Evolutionary conservation across 169 alveolate species (phyloP).

Genomic region (Plasmodium relictum): DNA sequence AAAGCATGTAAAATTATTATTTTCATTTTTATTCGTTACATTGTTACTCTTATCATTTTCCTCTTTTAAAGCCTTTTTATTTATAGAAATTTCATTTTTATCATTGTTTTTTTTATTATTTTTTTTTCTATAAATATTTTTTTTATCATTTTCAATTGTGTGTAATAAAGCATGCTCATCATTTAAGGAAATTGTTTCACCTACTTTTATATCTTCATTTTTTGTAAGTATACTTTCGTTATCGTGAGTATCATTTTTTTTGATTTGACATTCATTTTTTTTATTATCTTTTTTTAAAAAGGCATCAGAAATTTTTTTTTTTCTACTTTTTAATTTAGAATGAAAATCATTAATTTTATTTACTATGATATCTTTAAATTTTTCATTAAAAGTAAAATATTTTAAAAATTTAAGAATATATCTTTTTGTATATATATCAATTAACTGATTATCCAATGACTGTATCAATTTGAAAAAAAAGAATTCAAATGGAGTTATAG

Average conservation of each 20-base stretch:
- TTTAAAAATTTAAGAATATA: slow-evolving; percentile 34
- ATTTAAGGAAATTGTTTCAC: neutral
- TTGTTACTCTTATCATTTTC: too few relatives aligned
- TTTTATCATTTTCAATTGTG: slow-evolving; percentile 4
- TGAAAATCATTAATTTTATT: slow-evolving; percentile 36
- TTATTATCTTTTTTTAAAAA: slow-evolving; percentile 23
- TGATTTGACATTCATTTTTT: slow-evolving; percentile 17
- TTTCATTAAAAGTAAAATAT: slow-evolving; percentile 59
- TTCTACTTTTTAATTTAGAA: slow-evolving; percentile 46
- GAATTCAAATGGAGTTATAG: slow-evolving; percentile 44
- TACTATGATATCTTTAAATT: slow-evolving; percentile 40
- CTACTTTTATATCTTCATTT: neutral
- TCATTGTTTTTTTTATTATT: slow-evolving; percentile 5
- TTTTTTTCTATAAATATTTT: neutral
- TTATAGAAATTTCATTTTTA: neutral
- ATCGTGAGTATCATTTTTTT: neutral
- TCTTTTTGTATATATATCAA: slow-evolving; percentile 43
- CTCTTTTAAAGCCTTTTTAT: neutral
- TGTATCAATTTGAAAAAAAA: slow-evolving; percentile 54
- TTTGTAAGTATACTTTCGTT: neutral
- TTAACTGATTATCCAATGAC: slow-evolving; percentile 37
- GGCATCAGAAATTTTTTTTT: slow-evolving; percentile 34
- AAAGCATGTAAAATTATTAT: neutral
- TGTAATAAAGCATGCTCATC: neutral
- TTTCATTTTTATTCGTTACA: neutral